Percentiles rank a stretch among this genome's conserved stretches.
These are phyloP conservation scores for Diaporthe australafricana DNA, from an alignment of 2,329 filamentous ascomycete species.

Conservation along the genomic window DNA sequence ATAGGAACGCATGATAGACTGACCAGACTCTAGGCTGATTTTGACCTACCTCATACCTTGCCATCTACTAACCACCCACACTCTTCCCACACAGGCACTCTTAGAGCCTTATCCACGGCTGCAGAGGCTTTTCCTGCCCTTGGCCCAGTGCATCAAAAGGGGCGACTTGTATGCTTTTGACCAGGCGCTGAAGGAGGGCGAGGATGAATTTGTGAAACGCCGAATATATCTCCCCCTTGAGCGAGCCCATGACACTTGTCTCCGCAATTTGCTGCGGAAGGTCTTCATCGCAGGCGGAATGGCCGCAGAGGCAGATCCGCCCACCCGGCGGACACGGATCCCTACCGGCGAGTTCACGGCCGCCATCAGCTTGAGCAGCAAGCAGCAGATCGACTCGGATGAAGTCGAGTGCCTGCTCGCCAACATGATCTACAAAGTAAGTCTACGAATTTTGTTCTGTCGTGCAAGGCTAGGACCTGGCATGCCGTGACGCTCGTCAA, in stretches of 20 bases:
- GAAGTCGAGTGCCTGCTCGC: slow-evolving; percentile 96
- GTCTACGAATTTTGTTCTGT: slow-evolving; percentile 28
- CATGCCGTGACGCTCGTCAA: neutral
- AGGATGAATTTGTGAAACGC: slow-evolving; percentile 92
- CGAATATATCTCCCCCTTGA: slow-evolving; percentile 96
- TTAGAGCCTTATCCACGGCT: slow-evolving; percentile 82
- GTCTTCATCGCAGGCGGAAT: slow-evolving; percentile 89
- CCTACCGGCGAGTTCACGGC: slow-evolving; percentile 87
- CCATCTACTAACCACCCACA: slow-evolving; percentile 88
- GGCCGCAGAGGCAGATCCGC: slow-evolving; percentile 63
- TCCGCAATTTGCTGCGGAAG: slow-evolving; percentile 92
- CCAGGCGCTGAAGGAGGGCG: slow-evolving; percentile 79
- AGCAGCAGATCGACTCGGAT: slow-evolving; percentile 80
- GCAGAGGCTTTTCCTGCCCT: slow-evolving; percentile 80
- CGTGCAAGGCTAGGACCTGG: neutral
- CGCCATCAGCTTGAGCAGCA: slow-evolving; percentile 80
- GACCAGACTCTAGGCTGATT: slow-evolving; percentile 73
- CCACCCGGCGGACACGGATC: slow-evolving; percentile 79
- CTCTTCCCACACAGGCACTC: slow-evolving; percentile 78
- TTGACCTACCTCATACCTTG: slow-evolving; percentile 96
- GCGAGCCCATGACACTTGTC: slow-evolving; percentile 87
- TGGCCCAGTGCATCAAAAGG: slow-evolving; percentile 81
- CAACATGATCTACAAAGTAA: slow-evolving; percentile 98
- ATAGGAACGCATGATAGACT: slow-evolving; percentile 34
- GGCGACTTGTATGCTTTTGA: slow-evolving; percentile 90